These are phyloP conservation scores for Aspergillus fumigatiaffinis DNA, from an alignment of 2,329 filamentous ascomycete genomes.

Conservation along the genomic window DNA sequence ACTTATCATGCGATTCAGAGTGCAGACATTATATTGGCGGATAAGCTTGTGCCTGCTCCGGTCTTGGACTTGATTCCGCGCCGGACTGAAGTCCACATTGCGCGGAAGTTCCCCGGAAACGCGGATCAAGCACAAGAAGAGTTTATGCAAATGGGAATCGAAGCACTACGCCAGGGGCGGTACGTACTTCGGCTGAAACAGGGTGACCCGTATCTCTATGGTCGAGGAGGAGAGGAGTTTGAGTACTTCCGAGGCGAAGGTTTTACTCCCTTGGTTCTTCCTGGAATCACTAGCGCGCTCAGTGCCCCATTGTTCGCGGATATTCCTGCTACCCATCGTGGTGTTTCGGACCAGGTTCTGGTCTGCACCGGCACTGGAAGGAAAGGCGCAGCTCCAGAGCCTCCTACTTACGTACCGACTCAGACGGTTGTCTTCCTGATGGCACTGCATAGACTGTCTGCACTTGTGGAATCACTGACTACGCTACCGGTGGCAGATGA, in stretches of 20 bases:
- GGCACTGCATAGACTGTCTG: constrained; percentile 80
- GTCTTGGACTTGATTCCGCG: constrained; percentile 89
- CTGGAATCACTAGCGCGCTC: constrained; percentile 85
- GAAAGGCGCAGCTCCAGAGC: constrained; percentile 77
- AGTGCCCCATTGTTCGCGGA: constrained; percentile 82
- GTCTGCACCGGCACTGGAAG: constrained; percentile 96
- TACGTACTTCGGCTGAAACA: constrained; percentile 90
- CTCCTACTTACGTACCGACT: constrained; percentile 70
- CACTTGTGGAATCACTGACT: constrained; percentile 68
- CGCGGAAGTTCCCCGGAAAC: constrained; percentile 95
- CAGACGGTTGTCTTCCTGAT: constrained; percentile 92
- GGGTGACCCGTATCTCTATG: constrained; percentile 94
- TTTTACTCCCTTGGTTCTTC: constrained; percentile 68
- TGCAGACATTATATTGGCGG: constrained; percentile 48
- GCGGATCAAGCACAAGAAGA: constrained; percentile 91
- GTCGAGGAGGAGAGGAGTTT: constrained; percentile 88
- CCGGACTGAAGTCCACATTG: constrained; percentile 83
- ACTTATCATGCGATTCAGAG: constrained; percentile 47
- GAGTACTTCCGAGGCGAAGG: constrained; percentile 74
- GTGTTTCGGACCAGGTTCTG: constrained; percentile 85
- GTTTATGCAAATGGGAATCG: constrained; percentile 72
- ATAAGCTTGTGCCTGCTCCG: constrained; percentile 62
- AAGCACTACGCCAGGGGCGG: constrained; percentile 64
- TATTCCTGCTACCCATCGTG: constrained; percentile 83
- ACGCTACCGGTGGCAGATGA: constrained; percentile 25